phyloP scores from a whole-genome alignment of 345 rosid genomes.

The Camelina laxa region DNA sequence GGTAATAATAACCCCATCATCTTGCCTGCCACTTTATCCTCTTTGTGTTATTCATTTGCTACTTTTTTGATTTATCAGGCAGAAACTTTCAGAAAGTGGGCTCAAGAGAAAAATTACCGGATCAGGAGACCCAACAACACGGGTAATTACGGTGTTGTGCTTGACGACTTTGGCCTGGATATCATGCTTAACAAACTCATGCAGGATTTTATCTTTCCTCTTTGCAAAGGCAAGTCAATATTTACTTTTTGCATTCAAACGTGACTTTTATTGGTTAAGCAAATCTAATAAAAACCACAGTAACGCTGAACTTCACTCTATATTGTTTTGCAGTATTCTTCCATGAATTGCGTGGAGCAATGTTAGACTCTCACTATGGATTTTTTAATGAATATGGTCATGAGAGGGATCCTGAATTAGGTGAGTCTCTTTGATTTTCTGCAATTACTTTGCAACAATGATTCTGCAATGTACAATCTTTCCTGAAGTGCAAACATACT shows the following conservation, averaged over 20 bases:
- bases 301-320: slow-evolving; percentile 2
- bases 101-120: slow-evolving; percentile 50
- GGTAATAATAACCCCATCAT: slow-evolving; percentile 58
- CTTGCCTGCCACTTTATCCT: slow-evolving; percentile 1
- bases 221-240: slow-evolving; percentile 54
- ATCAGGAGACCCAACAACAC: slow-evolving; percentile 72
- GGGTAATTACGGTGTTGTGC: slow-evolving; percentile 72
- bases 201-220: slow-evolving; percentile 65
- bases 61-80: slow-evolving; percentile 59
- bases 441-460: background rate
- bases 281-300: background rate
- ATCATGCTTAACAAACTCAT: slow-evolving; percentile 64
- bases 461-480: background rate
- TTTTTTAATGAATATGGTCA: slow-evolving; percentile 76
- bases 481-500: background rate
- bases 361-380: slow-evolving; percentile 86
- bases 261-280: background rate
- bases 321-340: slow-evolving; percentile 68
- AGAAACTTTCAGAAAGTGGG: slow-evolving; percentile 77
- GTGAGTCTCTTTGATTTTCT: slow-evolving; percentile 48
- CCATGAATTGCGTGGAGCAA: slow-evolving; percentile 70
- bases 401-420: slow-evolving; percentile 69
- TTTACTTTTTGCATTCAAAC: background rate
- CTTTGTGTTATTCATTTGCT: slow-evolving; percentile 51
- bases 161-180: slow-evolving; percentile 83